A percentile compares a stretch with the other conserved stretches of the same genome.
phyloP scores from a whole-genome alignment of 805 yeast species.

The Candida insectorum region DNA sequence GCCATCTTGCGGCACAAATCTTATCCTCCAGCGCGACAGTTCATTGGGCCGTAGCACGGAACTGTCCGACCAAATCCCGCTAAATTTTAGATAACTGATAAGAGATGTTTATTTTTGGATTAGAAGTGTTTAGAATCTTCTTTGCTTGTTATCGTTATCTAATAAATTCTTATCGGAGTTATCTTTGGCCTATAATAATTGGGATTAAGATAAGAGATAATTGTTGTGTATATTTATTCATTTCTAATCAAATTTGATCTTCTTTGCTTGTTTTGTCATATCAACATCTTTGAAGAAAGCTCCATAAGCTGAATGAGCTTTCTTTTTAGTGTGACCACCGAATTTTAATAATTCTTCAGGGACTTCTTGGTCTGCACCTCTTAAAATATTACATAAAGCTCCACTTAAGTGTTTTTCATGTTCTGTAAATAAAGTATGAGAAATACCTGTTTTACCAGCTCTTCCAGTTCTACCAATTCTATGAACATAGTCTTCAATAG shows the following conservation, averaged over 20 bases:
- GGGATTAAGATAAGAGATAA: no score
- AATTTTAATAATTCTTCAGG: constrained; percentile 93
- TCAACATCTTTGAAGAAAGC: constrained; percentile 95
- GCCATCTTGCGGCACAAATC: no score
- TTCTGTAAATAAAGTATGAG: constrained; percentile 94
- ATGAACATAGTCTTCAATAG: constrained; percentile 95
- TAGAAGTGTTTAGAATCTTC: no score
- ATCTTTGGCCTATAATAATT: no score
- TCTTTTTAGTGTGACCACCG: constrained; percentile 97
- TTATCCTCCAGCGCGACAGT: no score
- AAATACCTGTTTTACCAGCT: constrained; percentile 93
- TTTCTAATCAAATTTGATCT: constrained; percentile 70
- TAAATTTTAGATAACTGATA: no score
- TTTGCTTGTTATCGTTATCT: no score
- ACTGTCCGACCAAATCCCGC: no score
- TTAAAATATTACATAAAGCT: constrained; percentile 83
- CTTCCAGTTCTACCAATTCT: constrained; percentile 98
- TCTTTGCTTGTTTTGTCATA: constrained; percentile 77
- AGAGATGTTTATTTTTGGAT: no score
- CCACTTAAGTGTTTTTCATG: constrained; percentile 96
- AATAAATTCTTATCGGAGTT: no score
- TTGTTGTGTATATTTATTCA: no score
- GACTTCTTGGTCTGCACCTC: constrained; percentile 93
- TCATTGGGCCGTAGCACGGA: no score
- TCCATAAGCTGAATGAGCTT: constrained; percentile 96